Evolutionary conservation across 2,329 filamentous ascomycete genomes (phyloP).

Genomic region (Onygenales sp.): DNA sequence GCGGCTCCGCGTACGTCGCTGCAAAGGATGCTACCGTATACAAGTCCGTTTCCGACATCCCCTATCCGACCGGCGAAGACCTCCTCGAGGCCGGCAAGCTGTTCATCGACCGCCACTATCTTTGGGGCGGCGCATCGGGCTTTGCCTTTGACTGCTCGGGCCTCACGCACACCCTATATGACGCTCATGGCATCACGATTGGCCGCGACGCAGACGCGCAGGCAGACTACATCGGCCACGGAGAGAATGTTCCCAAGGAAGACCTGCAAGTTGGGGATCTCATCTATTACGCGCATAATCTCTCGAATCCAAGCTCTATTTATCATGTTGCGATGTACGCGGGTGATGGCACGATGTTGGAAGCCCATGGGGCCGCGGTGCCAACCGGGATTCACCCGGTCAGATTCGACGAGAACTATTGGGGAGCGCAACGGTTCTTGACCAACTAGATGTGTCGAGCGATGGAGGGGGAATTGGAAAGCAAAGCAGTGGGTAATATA

Average conservation of each 20-base stretch:
- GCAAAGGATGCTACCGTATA: no score
- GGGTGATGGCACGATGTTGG: background rate
- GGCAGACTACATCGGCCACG: background rate
- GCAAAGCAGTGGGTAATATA: no score
- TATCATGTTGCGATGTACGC: slow-evolving; percentile 1
- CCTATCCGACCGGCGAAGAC: no score
- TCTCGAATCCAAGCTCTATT: background rate
- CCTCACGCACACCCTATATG: background rate
- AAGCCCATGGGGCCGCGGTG: background rate
- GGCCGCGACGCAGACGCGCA: background rate
- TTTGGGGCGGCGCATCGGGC: background rate
- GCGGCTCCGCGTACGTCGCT: no score
- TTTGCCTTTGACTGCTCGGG: background rate
- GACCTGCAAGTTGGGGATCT: background rate
- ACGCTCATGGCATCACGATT: background rate
- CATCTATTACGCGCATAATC: background rate
- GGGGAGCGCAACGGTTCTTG: no score
- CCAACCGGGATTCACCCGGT: no score
- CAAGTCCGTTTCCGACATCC: no score
- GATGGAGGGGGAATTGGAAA: no score
- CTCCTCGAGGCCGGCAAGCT: background rate
- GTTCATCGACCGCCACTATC: background rate
- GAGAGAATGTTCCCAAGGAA: background rate
- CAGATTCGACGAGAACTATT: no score
- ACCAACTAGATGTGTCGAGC: no score